Conservation (phyloP, 2,329 filamentous ascomycete species). For the Chlorencoelia australis region DNA sequence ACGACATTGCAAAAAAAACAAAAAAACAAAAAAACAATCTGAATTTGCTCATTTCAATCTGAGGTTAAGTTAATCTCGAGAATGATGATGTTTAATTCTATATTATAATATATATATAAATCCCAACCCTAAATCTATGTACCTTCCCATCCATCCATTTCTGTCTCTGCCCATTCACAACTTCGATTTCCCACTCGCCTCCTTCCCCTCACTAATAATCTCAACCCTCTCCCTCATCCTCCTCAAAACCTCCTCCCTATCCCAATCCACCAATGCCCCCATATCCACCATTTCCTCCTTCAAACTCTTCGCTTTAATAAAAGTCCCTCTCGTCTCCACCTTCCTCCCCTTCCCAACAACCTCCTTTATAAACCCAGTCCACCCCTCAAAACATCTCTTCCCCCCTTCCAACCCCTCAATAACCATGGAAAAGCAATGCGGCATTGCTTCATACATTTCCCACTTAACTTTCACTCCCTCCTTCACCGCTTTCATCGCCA, state of each 20-base stretch:
- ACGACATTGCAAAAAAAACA: too few relatives aligned
- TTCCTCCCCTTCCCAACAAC: conserved; percentile 23
- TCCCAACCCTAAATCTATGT: background rate
- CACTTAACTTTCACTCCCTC: conserved; percentile 54
- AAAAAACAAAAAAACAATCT: too few relatives aligned
- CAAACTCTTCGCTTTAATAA: conserved; percentile 41
- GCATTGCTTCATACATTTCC: conserved; percentile 72
- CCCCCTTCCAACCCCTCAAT: conserved; percentile 37
- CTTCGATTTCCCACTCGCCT: conserved; percentile 24
- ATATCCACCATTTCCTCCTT: conserved; percentile 38
- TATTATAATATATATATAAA: too few relatives aligned
- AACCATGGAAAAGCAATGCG: conserved; percentile 59
- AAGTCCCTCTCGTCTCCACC: conserved; percentile 32
- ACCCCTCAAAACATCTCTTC: conserved; percentile 42
- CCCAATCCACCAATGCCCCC: conserved; percentile 33
- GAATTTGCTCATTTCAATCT: too few relatives aligned
- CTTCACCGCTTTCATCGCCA: conserved; percentile 44
- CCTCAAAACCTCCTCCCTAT: conserved; percentile 34
- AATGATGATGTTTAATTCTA: background rate
- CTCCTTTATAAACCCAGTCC: conserved; percentile 44
- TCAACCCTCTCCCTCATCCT: conserved; percentile 28
- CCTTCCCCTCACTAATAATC: conserved; percentile 16
- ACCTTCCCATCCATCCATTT: background rate
- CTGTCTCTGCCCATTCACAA: conserved; percentile 20
- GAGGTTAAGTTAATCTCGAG: conserved; percentile 1